Evolutionary conservation across 1,284 basidiomycete species (phyloP).

Genomic region (Moesziomyces sp.): DNA sequence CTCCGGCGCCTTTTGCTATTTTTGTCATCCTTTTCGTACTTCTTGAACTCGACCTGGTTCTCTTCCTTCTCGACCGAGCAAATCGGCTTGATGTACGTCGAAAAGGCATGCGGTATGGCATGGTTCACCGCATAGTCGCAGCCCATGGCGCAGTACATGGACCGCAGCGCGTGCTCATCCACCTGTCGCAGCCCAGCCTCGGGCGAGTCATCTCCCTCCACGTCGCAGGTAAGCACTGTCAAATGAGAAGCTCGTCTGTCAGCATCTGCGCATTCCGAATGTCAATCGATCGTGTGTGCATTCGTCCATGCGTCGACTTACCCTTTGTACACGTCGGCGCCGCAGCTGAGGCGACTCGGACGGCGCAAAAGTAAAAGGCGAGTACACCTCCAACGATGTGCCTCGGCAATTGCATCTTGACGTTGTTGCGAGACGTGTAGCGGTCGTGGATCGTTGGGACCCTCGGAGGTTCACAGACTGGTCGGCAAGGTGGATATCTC

Average conservation of each 20-base stretch:
- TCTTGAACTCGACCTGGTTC: constrained; percentile 14
- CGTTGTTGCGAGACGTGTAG: not conserved
- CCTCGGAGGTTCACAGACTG: too few species aligned
- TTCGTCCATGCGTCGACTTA: not conserved
- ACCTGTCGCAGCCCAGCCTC: constrained; percentile 36
- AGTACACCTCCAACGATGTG: not conserved
- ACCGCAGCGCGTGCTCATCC: constrained; percentile 17
- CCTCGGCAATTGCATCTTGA: not conserved
- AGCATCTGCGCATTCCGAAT: not conserved
- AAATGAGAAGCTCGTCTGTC: not conserved
- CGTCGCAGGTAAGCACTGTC: constrained; percentile 19
- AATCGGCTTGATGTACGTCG: constrained; percentile 14
- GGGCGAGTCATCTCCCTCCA: constrained; percentile 21
- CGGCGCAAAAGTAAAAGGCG: not conserved
- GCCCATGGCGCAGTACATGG: constrained; percentile 28
- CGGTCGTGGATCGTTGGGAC: too few species aligned
- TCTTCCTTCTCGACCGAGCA: constrained; percentile 34
- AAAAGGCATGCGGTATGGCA: constrained; percentile 3
- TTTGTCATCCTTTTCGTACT: constrained; percentile 23
- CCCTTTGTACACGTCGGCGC: not conserved
- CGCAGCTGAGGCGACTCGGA: not conserved
- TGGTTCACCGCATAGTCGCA: constrained; percentile 32
- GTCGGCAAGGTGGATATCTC: too few species aligned
- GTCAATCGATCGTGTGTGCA: too few species aligned
- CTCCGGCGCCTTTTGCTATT: constrained; percentile 5